phyloP scores from a whole-genome alignment of 129 eudicot species.

The Solidago caesia region DNA sequence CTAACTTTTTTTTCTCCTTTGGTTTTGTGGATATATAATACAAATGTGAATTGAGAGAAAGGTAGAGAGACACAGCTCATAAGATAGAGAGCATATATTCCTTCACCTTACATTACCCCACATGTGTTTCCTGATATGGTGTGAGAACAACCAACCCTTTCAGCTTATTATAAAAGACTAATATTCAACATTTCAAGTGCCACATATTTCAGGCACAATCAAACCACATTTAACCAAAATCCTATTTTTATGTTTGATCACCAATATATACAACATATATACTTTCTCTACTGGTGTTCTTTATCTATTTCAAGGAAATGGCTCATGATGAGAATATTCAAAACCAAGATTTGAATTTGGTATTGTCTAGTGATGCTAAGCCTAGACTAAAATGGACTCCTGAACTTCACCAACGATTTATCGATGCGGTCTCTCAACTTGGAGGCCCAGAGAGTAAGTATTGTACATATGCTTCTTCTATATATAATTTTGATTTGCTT shows the following conservation, averaged over 20 bases:
- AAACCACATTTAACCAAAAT: constrained; percentile 23
- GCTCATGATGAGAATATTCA: constrained; percentile 49
- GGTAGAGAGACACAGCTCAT: constrained; percentile 60
- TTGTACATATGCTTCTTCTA: neutral
- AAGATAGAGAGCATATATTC: constrained; percentile 73
- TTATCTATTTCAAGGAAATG: constrained; percentile 44
- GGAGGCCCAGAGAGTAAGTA: constrained; percentile 93
- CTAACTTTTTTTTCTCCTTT: constrained; percentile 7
- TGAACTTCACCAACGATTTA: constrained; percentile 73
- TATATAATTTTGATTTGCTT: neutral
- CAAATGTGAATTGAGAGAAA: constrained; percentile 60
- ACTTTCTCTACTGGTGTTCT: constrained; percentile 22
- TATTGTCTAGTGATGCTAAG: constrained; percentile 86
- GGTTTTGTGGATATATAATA: constrained; percentile 28
- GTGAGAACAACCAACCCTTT: constrained; percentile 65
- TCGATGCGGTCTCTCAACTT: constrained; percentile 67
- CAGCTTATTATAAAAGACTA: constrained; percentile 37
- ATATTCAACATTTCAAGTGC: constrained; percentile 22
- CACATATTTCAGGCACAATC: constrained; percentile 45
- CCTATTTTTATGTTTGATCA: constrained; percentile 34
- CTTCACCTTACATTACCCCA: constrained; percentile 73
- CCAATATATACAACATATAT: constrained; percentile 21
- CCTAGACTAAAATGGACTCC: constrained; percentile 95
- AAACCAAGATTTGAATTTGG: constrained; percentile 60
- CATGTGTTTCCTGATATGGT: constrained; percentile 91